These are phyloP conservation scores for Bruguiera gymnorhiza DNA, from an alignment of 345 rosid species.

Conservation along the genomic window DNA sequence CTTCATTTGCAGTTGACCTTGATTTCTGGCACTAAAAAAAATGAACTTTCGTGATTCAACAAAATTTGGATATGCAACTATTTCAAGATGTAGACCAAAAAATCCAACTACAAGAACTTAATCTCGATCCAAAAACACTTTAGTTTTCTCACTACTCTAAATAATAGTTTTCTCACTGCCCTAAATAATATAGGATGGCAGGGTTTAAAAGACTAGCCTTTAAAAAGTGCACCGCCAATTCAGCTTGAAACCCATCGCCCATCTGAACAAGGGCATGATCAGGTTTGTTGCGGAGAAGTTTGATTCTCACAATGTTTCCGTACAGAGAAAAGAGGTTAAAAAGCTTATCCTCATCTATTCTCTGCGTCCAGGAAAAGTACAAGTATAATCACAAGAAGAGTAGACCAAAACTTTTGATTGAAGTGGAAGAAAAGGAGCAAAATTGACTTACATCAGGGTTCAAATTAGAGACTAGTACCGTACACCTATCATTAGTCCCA, in stretches of 20 bases:
- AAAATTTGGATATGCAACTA: too few relatives aligned
- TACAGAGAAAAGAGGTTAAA: slow-evolving; percentile 92
- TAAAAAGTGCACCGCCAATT: slow-evolving; percentile 90
- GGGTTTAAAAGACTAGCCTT: slow-evolving; percentile 46
- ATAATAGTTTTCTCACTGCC: background rate
- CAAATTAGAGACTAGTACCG: slow-evolving; percentile 80
- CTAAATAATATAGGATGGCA: background rate
- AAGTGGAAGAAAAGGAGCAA: slow-evolving; percentile 4
- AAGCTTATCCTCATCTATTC: slow-evolving; percentile 87
- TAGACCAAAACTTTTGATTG: background rate
- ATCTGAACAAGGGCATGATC: slow-evolving; percentile 98
- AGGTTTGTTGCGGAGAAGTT: slow-evolving; percentile 90
- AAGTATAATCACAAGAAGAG: slow-evolving; percentile 13
- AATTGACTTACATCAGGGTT: slow-evolving; percentile 72
- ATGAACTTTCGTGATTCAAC: too few relatives aligned
- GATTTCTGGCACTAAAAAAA: too few relatives aligned
- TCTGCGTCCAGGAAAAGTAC: slow-evolving; percentile 41
- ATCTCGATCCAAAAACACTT: background rate
- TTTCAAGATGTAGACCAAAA: background rate
- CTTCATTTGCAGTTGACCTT: too few relatives aligned
- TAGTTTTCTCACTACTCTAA: background rate
- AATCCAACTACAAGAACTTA: background rate
- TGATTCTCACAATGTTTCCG: slow-evolving; percentile 91
- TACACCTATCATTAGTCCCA: slow-evolving; percentile 95
- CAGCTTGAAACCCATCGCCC: slow-evolving; percentile 99